Evolutionary conservation across 352 stramenopile genomes (phyloP), one percentile per base, ranked within the genome.

Genomic region (Elongisporangium prolatum): DNA sequence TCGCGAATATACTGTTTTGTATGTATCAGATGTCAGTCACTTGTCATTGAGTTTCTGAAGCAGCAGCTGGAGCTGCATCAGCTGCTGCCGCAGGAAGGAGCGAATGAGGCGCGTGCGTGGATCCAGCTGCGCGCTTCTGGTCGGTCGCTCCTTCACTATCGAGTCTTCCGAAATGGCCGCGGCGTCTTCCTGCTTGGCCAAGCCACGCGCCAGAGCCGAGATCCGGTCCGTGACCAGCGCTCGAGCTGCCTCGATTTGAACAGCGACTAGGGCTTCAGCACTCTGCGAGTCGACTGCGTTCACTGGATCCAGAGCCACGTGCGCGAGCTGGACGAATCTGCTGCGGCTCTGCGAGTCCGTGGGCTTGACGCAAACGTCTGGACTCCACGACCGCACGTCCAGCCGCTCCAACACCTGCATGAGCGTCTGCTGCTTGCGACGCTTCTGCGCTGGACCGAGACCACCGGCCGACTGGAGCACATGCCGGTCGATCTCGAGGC

Each of bases 341-440:
- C 4, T 17, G 16, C 77, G 16, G 4, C 37, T 54, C 7, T 51
- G 5, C 2, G 53, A 21, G 8, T 52, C 58, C 0, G 11, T 24
- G 18, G 60, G 52, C 0, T 57, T 55, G 21, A 85, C 61, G 37
- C 75, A 85, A 18, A 81, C 48, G 40, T 84, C 72, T 3, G 74
- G 65, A 2, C 60, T 75, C 69, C 63, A 74, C 2, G 70, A 78
- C 20, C 59, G 63, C 21, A 82, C 25, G 18, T 65, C 53, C 4
- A 77, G 52, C 5, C 18, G 47, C 18, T 60, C 61, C 22, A 75
- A 49, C 14, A 71, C 13, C n/a, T 54, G n/a, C 18, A 71, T 59
- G 22, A 77, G 59, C 13, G 51, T 24, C 14, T 47, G 53, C 11
- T 68, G 52, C 34, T 6, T 52, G 57, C 48, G 52, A 34, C 44